Conservation (phyloP, 1,139 yeast species). For the Candida freyschussii region DNA sequence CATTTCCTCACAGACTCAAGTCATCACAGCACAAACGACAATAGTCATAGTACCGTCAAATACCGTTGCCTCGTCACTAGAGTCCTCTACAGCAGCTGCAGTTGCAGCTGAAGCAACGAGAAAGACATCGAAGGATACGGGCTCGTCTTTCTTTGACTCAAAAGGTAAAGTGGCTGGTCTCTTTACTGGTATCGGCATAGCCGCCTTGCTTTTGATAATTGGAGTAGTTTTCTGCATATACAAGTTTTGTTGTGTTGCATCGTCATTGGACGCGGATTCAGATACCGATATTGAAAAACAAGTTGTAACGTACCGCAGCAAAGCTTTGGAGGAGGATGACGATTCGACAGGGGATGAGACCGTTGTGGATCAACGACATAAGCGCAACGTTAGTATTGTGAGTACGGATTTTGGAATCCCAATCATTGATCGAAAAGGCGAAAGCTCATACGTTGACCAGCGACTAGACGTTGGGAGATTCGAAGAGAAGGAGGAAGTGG, state of each 20-base stretch:
- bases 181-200: conserved; percentile 63
- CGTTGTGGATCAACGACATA: conserved; percentile 6
- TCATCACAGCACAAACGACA: conserved; percentile 11
- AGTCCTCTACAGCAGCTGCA: too few species aligned
- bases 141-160: conserved; percentile 45
- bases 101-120: too few species aligned
- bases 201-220: conserved; percentile 37
- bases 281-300: conserved; percentile 17
- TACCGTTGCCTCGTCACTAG: too few species aligned
- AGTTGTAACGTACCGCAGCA: conserved; percentile 1
- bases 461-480: conserved; percentile 56
- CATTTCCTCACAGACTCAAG: conserved; percentile 7
- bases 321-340: neutral
- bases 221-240: conserved; percentile 13
- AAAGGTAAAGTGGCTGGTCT: conserved; percentile 72
- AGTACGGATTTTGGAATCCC: conserved; percentile 20
- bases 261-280: too few species aligned
- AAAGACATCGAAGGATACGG: too few species aligned
- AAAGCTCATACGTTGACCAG: conserved; percentile 50
- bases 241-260: neutral
- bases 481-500: conserved; percentile 35
- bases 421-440: conserved; percentile 31
- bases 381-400: conserved; percentile 6
- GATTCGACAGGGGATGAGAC: conserved; percentile 9
- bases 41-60: conserved; percentile 8